Evolutionary conservation across 768 basidiomycete species (phyloP).

Genomic region (Trametes cubensis): DNA sequence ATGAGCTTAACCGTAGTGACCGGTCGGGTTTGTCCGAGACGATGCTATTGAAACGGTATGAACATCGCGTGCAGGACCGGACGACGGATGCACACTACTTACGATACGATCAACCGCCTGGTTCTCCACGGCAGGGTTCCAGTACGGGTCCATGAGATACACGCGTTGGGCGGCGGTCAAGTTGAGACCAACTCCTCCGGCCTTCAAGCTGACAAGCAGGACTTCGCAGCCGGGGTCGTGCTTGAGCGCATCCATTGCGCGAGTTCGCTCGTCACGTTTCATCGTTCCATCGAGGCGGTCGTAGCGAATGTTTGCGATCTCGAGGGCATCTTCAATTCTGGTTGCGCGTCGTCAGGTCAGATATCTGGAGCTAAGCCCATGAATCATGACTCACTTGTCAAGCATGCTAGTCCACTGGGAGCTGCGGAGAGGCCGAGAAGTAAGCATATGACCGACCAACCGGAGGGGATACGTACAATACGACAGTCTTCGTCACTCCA

Average conservation of each 20-base stretch:
- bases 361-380: not conserved
- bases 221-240: slow-evolving; percentile 91
- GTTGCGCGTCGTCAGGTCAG: slow-evolving; percentile 8
- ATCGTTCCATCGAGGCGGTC: slow-evolving; percentile 96
- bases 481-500: slow-evolving; percentile 83
- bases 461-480: slow-evolving; percentile 70
- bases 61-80: not conserved
- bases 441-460: slow-evolving; percentile 16
- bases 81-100: slow-evolving; percentile 36
- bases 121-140: slow-evolving; percentile 97
- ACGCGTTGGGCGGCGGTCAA: slow-evolving; percentile 92
- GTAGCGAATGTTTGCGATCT: slow-evolving; percentile 79
- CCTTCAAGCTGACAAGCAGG: slow-evolving; percentile 91
- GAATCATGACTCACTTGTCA: slow-evolving; percentile 62
- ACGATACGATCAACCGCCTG: slow-evolving; percentile 98
- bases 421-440: slow-evolving; percentile 42
- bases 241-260: slow-evolving; percentile 92
- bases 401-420: slow-evolving; percentile 96
- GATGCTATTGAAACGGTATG: slow-evolving; percentile 61
- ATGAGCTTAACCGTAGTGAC: slow-evolving; percentile 93
- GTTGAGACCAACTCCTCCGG: slow-evolving; percentile 96
- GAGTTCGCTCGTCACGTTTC: slow-evolving; percentile 92
- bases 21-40: slow-evolving; percentile 90
- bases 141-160: slow-evolving; percentile 97
- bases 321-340: slow-evolving; percentile 89